Conservation (phyloP, 495 filamentous ascomycete species). For the Trichoderma parareesei region DNA sequence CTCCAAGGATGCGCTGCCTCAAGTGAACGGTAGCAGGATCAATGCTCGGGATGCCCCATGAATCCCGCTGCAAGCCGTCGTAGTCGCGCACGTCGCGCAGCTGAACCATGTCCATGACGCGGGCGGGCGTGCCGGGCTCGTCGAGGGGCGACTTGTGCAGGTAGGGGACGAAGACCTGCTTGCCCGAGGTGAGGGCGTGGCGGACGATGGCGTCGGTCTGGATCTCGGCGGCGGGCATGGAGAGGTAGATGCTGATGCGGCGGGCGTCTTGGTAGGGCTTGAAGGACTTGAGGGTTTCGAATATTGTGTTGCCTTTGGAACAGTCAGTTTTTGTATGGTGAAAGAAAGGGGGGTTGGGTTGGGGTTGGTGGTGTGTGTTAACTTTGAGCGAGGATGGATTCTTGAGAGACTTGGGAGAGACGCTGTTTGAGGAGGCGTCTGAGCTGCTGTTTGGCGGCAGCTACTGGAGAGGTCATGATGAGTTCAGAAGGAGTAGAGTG, state of each 20-base stretch:
- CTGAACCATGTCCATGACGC: constrained; percentile 89
- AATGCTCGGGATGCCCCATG: constrained; percentile 88
- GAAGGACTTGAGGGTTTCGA: constrained; percentile 46
- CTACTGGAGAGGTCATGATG: constrained; percentile 36
- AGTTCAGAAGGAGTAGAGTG: too few species aligned
- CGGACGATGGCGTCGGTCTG: constrained; percentile 71
- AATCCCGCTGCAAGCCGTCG: constrained; percentile 62
- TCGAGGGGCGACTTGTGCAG: constrained; percentile 53
- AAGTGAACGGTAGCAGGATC: constrained; percentile 48
- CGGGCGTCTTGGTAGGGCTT: constrained; percentile 57
- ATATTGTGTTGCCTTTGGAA: constrained; percentile 47
- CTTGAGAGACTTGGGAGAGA: constrained; percentile 47
- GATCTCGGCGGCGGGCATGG: constrained; percentile 81
- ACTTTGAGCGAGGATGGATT: constrained; percentile 63
- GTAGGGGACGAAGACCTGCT: constrained; percentile 86
- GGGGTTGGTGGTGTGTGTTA: constrained; percentile 13
- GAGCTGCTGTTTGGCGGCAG: constrained; percentile 64
- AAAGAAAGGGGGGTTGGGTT: background rate
- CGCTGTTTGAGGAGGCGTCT: constrained; percentile 58
- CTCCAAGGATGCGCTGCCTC: constrained; percentile 63
- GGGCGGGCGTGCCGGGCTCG: constrained; percentile 39
- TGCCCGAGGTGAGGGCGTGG: constrained; percentile 67
- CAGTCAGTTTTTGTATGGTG: background rate
- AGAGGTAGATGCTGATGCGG: constrained; percentile 78
- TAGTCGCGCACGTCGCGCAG: constrained; percentile 67